Evolutionary conservation across 345 rosid genomes (phyloP), one percentile per base, ranked within the genome.

Genomic region (Euphorbia peplus): DNA sequence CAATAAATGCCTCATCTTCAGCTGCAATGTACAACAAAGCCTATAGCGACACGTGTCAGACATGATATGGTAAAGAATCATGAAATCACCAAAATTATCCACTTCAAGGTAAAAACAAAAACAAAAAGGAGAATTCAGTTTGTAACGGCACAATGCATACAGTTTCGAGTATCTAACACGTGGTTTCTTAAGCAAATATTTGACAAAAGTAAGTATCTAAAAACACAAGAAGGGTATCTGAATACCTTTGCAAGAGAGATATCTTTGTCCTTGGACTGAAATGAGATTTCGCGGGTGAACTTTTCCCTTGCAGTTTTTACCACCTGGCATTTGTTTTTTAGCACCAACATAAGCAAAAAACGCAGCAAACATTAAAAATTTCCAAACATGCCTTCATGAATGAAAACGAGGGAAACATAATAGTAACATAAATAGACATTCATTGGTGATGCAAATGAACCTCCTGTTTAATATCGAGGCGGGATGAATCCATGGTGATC

Each of bases 1-100:
- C 83, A 78, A 83, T 29, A 60, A 81, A 87, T 35, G 92, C 95
- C 82, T 90, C 96, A 82, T 92, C 98, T 76, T 92, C 98, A 66
- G 92, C 96, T 62, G 98, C 93, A 81, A 92, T 78, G 70, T 78
- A 86, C 42, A 92, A 81, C 80, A 92, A 76, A 74, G 79, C 90
- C 98, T 92, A 73, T 78, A 77, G 64, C 54, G 78, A 53, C 60
- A 72, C 24, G 63, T n/a, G 55, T 29, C 18, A 44, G 64, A 63
- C 32, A 66, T 70, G 67, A 30, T 44, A 67, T 51, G 44, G 48
- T 46, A 22, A 22, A 24, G 42, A 69, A 70, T 57, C 60, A 47
- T 60, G 35, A 70, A 52, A 54, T 16, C 50, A 44, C 22, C 22
- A 19, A 32, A 26, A 63, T 32, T 54, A 12, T 5, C 7, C 59